Conservation (phyloP, 306 rosid species). For the Vigna reflexopilosa region DNA sequence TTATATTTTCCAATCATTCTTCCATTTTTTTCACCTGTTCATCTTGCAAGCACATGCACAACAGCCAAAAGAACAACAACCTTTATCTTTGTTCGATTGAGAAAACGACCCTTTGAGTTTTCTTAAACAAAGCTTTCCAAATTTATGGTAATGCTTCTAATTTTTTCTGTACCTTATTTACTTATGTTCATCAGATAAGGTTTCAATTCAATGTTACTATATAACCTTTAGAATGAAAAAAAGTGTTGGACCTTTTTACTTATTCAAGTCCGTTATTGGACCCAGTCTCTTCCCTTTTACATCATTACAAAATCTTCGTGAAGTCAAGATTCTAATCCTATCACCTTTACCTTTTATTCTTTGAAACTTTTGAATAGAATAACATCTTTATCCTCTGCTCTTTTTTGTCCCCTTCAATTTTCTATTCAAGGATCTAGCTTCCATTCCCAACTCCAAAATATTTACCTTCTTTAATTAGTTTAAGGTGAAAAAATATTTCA, state of each 20-base stretch:
- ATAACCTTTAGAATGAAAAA: slow-evolving; percentile 41
- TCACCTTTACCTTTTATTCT: slow-evolving; percentile 48
- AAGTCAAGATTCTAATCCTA: slow-evolving; percentile 53
- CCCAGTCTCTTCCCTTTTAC: slow-evolving; percentile 42
- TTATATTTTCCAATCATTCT: slow-evolving; percentile 4
- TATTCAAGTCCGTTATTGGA: slow-evolving; percentile 41
- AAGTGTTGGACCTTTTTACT: slow-evolving; percentile 48
- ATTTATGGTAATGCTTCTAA: slow-evolving; percentile 20
- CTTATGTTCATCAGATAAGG: slow-evolving; percentile 12
- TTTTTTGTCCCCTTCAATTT: slow-evolving; percentile 28
- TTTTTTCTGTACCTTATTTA: not conserved
- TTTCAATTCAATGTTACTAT: slow-evolving; percentile 29
- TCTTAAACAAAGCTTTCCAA: slow-evolving; percentile 19
- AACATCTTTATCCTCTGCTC: slow-evolving; percentile 11
- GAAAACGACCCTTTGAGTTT: slow-evolving; percentile 27
- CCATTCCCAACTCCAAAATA: not conserved
- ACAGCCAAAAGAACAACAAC: slow-evolving; percentile 2
- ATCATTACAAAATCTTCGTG: slow-evolving; percentile 49
- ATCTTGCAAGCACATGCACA: slow-evolving; percentile 25
- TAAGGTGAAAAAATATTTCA: not conserved
- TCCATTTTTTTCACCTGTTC: slow-evolving; percentile 14
- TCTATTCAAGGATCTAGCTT: not conserved
- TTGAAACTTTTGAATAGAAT: slow-evolving; percentile 33
- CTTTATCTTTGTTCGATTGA: slow-evolving; percentile 24
- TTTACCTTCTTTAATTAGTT: not conserved